Conservation (phyloP, 371 early-diverging fungal genomes). For the Syncephalastrum contaminatum region DNA sequence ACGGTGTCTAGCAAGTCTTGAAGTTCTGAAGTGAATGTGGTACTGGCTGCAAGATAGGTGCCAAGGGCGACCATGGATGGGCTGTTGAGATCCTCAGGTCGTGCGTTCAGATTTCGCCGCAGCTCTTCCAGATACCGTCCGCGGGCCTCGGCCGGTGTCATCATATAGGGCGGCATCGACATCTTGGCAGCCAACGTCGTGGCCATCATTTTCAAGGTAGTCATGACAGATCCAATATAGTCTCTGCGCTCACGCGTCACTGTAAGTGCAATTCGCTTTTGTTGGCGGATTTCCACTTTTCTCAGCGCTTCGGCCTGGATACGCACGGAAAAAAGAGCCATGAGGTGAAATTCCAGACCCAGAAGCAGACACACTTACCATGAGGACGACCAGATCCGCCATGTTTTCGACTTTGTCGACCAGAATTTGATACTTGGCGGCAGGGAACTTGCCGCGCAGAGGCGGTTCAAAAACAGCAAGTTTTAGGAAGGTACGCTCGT, state of each 20-base stretch:
- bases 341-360: not conserved
- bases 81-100: too few relatives aligned
- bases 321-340: not conserved
- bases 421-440: conserved; percentile 19
- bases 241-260: conserved; percentile 27
- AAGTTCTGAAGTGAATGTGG: conserved; percentile 10
- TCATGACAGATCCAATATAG: conserved; percentile 34
- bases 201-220: conserved; percentile 30
- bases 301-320: conserved; percentile 19
- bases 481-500: conserved; percentile 23
- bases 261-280: conserved; percentile 16
- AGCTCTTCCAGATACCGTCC: conserved; percentile 4
- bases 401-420: conserved; percentile 36
- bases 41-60: not conserved
- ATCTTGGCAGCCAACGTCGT: conserved; percentile 30
- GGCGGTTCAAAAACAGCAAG: conserved; percentile 34
- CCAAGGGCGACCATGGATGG: too few relatives aligned
- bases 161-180: conserved; percentile 33
- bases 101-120: too few relatives aligned
- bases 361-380: conserved; percentile 17
- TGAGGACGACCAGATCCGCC: conserved; percentile 30
- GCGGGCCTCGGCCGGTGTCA: conserved; percentile 22
- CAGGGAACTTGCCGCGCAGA: conserved; percentile 32
- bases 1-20: conserved; percentile 17
- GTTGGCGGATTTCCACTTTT: conserved; percentile 18